These are phyloP conservation scores for Sarocladium strictum DNA, from an alignment of 2,329 filamentous ascomycete genomes.

Conservation along the genomic window DNA sequence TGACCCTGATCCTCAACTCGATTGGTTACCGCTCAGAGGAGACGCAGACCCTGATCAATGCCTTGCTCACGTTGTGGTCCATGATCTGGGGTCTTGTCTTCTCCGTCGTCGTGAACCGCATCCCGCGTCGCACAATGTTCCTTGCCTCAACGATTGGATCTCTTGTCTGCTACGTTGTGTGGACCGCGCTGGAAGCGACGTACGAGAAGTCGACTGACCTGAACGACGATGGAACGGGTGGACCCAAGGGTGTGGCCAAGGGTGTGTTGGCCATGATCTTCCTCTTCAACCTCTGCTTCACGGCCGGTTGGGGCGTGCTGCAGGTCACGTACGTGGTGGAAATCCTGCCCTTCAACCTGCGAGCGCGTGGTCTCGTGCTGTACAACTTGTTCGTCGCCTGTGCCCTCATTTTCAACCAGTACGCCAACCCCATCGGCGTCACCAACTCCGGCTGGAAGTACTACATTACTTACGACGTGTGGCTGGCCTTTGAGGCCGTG, in stretches of 20 bases:
- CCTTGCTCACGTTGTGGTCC: constrained; percentile 35
- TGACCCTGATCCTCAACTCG: constrained; percentile 32
- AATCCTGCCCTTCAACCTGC: constrained; percentile 33
- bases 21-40: constrained; percentile 30
- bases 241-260: constrained; percentile 11
- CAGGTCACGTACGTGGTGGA: constrained; percentile 38
- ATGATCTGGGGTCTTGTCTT: constrained; percentile 33
- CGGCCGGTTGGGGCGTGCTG: constrained; percentile 33
- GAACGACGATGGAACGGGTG: constrained; percentile 7
- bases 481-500: constrained; percentile 4
- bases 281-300: constrained; percentile 22
- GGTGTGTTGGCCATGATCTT: constrained; percentile 26
- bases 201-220: constrained; percentile 17
- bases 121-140: constrained; percentile 33
- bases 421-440: constrained; percentile 32
- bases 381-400: constrained; percentile 19
- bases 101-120: constrained; percentile 28
- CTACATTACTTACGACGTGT: constrained; percentile 28
- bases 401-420: constrained; percentile 30
- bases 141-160: constrained; percentile 29
- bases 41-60: constrained; percentile 35
- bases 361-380: constrained; percentile 16
- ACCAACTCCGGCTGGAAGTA: constrained; percentile 25
- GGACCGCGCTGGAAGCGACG: constrained; percentile 13
- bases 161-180: constrained; percentile 13